Conservation (phyloP, 2,329 filamentous ascomycete genomes). For the Bertia moriformis region DNA sequence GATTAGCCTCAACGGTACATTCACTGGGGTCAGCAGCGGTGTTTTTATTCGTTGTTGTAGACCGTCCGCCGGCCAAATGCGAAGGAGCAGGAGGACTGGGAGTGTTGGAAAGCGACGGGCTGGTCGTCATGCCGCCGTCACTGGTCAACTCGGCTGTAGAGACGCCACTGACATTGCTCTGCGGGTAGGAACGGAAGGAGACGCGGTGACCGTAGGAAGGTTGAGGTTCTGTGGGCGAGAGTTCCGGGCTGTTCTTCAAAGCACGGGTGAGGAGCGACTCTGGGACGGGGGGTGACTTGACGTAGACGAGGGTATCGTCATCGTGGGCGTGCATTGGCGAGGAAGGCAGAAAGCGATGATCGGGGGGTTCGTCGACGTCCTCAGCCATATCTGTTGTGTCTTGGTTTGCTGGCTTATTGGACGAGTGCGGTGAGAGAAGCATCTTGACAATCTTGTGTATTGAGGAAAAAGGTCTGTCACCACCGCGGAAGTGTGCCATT, state of each 20-base stretch:
- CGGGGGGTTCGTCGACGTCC: constrained; percentile 81
- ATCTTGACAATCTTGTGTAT: constrained; percentile 4
- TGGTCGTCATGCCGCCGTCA: constrained; percentile 80
- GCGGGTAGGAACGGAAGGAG: constrained; percentile 42
- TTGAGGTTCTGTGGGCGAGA: constrained; percentile 26
- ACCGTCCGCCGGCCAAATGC: constrained; percentile 22
- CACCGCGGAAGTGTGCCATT: background rate
- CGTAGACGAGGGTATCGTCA: constrained; percentile 18
- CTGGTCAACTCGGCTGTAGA: constrained; percentile 90
- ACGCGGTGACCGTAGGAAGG: constrained; percentile 19
- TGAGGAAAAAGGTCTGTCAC: background rate
- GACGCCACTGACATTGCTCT: constrained; percentile 65
- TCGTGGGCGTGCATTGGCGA: constrained; percentile 9
- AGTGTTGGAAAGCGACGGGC: constrained; percentile 72
- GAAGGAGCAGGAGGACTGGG: constrained; percentile 69
- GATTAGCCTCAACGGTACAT: background rate
- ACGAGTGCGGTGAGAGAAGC: constrained; percentile 28
- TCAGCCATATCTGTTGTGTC: constrained; percentile 55
- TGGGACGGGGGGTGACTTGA: constrained; percentile 34
- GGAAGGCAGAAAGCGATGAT: constrained; percentile 25
- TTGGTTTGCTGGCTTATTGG: constrained; percentile 20
- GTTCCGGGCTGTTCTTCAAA: constrained; percentile 53
- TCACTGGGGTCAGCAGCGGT: constrained; percentile 2
- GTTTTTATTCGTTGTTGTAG: constrained; percentile 3
- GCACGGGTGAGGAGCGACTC: constrained; percentile 80